A percentile compares a stretch with the other conserved stretches of the same genome.
Evolutionary conservation across 805 yeast species (phyloP).

Genomic region (Teunomyces funiuensis): DNA sequence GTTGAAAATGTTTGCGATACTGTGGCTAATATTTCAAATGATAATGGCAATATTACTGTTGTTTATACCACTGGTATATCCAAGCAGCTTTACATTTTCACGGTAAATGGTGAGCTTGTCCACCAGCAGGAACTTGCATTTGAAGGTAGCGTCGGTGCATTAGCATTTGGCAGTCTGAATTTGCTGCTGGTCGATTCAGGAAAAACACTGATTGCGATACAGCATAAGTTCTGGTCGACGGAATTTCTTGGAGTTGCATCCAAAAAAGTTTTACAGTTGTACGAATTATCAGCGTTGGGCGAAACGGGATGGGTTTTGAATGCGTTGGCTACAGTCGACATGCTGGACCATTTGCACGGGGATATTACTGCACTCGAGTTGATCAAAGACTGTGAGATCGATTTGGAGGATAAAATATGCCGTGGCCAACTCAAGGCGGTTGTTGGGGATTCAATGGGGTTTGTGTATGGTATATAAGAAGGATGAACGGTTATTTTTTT

Average conservation of each 20-base stretch:
- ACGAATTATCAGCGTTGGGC: constrained; percentile 18
- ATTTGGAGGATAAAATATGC: constrained; percentile 34
- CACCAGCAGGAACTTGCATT: constrained; percentile 17
- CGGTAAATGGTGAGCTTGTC: constrained; percentile 54
- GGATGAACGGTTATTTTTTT: background rate
- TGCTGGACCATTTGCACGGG: constrained; percentile 10
- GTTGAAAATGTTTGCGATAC: constrained; percentile 17
- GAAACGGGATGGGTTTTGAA: constrained; percentile 14
- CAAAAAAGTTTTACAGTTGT: constrained; percentile 18
- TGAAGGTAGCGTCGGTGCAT: constrained; percentile 19
- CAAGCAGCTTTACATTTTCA: constrained; percentile 37
- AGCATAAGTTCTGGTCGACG: constrained; percentile 38
- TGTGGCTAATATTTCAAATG: constrained; percentile 48
- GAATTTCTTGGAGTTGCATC: constrained; percentile 34
- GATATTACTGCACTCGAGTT: constrained; percentile 30
- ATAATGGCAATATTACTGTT: constrained; percentile 53
- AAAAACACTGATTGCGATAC: constrained; percentile 18
- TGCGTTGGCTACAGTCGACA: background rate
- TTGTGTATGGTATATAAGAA: constrained; percentile 35
- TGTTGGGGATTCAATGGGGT: constrained; percentile 56
- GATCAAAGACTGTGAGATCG: constrained; percentile 28
- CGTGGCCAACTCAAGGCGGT: constrained; percentile 43
- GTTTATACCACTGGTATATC: constrained; percentile 19
- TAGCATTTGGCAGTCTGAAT: constrained; percentile 32
- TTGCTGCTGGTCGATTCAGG: constrained; percentile 25